Percentiles rank a stretch among this genome's conserved stretches.
Conservation (phyloP, 192 early-diverging fungal species). For the Linnemannia zychae region DNA sequence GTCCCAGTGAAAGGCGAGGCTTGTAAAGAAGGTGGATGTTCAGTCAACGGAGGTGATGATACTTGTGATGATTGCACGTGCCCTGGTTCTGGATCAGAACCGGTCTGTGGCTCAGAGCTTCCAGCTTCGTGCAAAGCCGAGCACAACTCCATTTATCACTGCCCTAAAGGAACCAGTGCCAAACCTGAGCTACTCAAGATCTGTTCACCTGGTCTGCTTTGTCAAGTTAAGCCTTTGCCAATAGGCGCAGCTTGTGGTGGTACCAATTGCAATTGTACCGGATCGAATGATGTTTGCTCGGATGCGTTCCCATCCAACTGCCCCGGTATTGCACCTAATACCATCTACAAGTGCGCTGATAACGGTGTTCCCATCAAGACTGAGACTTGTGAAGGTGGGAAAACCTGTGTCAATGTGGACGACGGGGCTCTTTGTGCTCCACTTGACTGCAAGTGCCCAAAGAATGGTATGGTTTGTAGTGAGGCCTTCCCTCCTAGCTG, state of each 20-base stretch:
- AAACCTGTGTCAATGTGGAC: not conserved
- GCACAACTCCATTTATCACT: not conserved
- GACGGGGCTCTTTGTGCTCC: not conserved
- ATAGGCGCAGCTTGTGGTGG: slow-evolving; percentile 9
- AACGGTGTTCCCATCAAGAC: not conserved
- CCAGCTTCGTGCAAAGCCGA: not conserved
- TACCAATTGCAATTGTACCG: not conserved
- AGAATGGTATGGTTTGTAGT: slow-evolving; percentile 5
- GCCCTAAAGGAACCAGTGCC: not conserved
- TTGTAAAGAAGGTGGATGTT: not conserved
- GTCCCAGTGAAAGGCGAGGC: not conserved
- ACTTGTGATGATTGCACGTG: not conserved
- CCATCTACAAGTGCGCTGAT: slow-evolving; percentile 6
- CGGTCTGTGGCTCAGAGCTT: not conserved
- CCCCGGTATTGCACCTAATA: not conserved
- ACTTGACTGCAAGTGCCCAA: slow-evolving; percentile 10
- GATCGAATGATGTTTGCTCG: not conserved
- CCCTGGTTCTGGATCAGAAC: not conserved
- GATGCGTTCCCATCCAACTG: not conserved
- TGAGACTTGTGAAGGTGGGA: not conserved
- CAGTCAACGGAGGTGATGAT: not conserved
- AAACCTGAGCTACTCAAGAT: not conserved
- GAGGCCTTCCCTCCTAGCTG: not conserved
- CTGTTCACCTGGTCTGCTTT: not conserved
- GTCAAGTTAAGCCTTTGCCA: not conserved